phyloP scores from a whole-genome alignment of 768 basidiomycete species.

The Lactifluus volemus region DNA sequence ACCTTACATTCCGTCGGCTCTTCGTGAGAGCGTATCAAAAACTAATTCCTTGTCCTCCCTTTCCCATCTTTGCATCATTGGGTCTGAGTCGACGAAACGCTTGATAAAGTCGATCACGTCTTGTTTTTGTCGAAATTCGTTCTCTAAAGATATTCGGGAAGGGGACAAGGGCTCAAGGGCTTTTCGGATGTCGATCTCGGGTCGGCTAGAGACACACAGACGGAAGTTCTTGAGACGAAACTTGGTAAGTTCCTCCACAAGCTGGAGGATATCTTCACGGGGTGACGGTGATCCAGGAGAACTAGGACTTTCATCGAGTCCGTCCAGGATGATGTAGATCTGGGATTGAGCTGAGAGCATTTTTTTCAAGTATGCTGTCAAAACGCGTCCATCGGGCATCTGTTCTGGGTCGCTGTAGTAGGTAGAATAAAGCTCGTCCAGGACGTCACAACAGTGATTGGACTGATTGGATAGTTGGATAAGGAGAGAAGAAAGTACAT shows the following conservation, averaged over 20 bases:
- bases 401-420: not conserved
- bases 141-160: not conserved
- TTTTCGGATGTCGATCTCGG: not conserved
- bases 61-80: not conserved
- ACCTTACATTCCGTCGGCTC: conserved; percentile 6
- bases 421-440: not conserved
- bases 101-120: not conserved
- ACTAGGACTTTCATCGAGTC: not conserved
- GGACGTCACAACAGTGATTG: not conserved
- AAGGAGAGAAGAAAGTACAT: not conserved
- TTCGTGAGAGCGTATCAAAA: not conserved
- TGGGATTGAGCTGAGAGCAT: not conserved
- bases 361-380: not conserved
- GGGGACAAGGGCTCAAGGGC: not conserved
- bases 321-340: conserved; percentile 1
- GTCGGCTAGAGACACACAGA: not conserved
- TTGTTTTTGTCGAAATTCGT: not conserved
- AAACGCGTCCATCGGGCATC: not conserved
- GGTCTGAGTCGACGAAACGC: not conserved
- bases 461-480: not conserved
- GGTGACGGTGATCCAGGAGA: not conserved
- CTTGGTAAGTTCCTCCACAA: not conserved
- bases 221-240: not conserved
- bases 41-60: not conserved
- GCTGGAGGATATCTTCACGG: not conserved